Base-by-base conservation (phyloP, 2,329 filamentous ascomycete species). In the Polytolypa hystricis region DNA sequence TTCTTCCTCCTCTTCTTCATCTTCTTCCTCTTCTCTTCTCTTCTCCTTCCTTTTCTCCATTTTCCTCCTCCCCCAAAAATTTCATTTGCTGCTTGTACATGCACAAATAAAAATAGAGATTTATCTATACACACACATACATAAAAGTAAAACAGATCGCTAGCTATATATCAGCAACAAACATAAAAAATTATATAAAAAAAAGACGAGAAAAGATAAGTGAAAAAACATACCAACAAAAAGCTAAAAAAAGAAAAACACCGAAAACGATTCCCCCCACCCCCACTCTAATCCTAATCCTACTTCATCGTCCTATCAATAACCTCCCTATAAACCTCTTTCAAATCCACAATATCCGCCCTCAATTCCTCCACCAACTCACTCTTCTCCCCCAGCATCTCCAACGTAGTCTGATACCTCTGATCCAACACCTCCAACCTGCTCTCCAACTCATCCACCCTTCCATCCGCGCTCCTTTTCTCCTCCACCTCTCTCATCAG, bases 381-480 rank as follows among this genome's bases (percentile, higher is more conserved):
- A 58, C 85, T 94, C 73, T 94, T 94, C 72, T 98, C 91, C 1
- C 91, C 91, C 39, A 98, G 64, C 77, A 96, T 80, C 64, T 96
- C 87, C 36, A 98, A 67, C 41, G 85, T 93, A 10, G 86, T 91
- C 55, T 93, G 79, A 56, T 96, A 94, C 50, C 89, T 71, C 43
- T 75, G 67, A 51, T 84, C 79, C 45, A 95, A 66, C 28, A 75
- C 73, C 18, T 62, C 64, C 33, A 94, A 65, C 47, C 85, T 74
- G 30, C 61, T 64, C 57, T 93, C 80, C 10, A 95, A 58, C 41
- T 72, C 69, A 14, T 67, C 64, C 0, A 86, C 71, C 41, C 71
- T 74, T 35, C 65, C 58, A 10, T 77, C 73, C 2, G 74, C 73
- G 2, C 60, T 63, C 45, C 75, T 73, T 54, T 80, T 80, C 19